These are phyloP conservation scores for Trichoderma virens DNA, from an alignment of 495 filamentous ascomycete genomes.

Conservation along the genomic window DNA sequence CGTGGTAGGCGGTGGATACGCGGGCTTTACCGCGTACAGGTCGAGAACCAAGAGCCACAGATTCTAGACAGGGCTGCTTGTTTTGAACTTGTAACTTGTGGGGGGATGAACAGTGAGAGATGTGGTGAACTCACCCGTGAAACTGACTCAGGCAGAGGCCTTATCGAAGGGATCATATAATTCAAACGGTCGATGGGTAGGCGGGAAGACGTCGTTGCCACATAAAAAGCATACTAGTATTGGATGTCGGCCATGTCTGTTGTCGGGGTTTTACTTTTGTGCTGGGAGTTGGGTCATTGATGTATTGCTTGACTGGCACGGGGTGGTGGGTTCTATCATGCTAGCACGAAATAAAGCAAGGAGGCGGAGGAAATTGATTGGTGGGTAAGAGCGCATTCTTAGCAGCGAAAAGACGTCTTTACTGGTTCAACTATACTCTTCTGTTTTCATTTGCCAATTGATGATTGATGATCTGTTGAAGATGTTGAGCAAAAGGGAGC, in stretches of 20 bases:
- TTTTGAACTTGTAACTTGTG: not conserved
- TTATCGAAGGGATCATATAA: not conserved
- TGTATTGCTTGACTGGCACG: not conserved
- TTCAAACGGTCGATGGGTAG: not conserved
- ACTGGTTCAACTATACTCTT: no score
- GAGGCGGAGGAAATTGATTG: no score
- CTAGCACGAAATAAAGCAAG: no score
- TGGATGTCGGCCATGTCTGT: not conserved
- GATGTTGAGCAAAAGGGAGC: not conserved
- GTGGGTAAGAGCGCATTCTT: not conserved
- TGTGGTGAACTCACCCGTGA: not conserved
- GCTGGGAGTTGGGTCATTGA: not conserved
- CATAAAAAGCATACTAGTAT: not conserved
- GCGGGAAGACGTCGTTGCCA: not conserved
- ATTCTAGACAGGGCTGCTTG: conserved; percentile 56
- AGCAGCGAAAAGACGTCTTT: not conserved
- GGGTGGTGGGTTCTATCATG: not conserved
- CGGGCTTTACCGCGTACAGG: conserved; percentile 77
- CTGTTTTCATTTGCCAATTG: no score
- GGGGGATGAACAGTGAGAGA: not conserved
- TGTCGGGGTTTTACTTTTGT: not conserved
- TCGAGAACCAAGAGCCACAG: conserved; percentile 61
- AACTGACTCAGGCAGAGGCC: not conserved
- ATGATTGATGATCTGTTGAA: no score
- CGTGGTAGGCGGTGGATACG: conserved; percentile 66